Base-by-base conservation (phyloP, 2,329 filamentous ascomycete genomes). In the Diaporthe destruens region DNA sequence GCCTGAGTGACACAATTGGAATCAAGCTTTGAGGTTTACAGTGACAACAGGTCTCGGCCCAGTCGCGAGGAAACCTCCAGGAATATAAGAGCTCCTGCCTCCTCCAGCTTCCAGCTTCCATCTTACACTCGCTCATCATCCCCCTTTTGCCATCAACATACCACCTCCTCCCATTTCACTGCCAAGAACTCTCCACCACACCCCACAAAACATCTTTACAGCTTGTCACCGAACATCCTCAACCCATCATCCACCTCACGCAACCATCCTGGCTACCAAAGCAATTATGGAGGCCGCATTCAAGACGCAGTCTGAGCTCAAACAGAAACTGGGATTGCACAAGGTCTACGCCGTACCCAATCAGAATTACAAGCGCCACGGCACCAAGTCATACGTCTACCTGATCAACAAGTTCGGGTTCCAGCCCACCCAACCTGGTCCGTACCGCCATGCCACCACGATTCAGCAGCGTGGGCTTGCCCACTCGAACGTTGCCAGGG, bases 361-460 rank as follows among this genome's bases (percentile, higher is more conserved):
- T 81, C 82, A 85, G 69, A 88, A 89, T 76, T 91, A 92, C 80
- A 82, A 87, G 76, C 83, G 82, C 74, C 85, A 87, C 74, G 91
- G 91, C 61, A 84, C 84, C 73, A 92, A 91, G 81, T 90, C 89
- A 42, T 92, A 93, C 77, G 87, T 90, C 75, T 86, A 86, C 75
- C 81, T 88, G 11, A 81, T 93, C 76, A 87, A 87, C 78, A 91
- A 91, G 79, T 93, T 88, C 79, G 85, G 87, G 72, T 90, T 93
- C 78, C 81, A 86, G 29, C 90, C 91, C 44, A 92, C 91, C 72
- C 84, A 87, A 74, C 85, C 87, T 1, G 90, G 91, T 6, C 91
- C 90, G 9, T 93, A 89, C 81, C 85, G 85, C 75, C 84, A 88
- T 74, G 80, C 84, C 74, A 84, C 85, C 39, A 82, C 84, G 44